phyloP scores from a whole-genome alignment of 1,284 basidiomycete species.

The Somion occarium region DNA sequence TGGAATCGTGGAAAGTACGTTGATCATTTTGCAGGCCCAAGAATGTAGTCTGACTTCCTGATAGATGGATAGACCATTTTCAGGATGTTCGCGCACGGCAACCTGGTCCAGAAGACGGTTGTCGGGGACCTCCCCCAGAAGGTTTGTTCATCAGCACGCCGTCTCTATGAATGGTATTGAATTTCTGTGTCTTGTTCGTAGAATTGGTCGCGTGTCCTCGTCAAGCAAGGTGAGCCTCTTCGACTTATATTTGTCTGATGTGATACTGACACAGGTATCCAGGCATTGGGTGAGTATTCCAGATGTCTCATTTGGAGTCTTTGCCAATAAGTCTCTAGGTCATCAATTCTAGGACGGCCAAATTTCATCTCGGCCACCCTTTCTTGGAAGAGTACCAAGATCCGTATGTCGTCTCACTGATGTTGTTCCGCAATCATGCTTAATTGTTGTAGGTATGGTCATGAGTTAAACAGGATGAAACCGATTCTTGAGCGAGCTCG shows the following conservation, averaged over 20 bases:
- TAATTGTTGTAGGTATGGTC: slow-evolving; percentile 40
- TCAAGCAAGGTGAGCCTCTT: slow-evolving; percentile 44
- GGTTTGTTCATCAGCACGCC: slow-evolving; percentile 31
- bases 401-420: slow-evolving; percentile 39
- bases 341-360: slow-evolving; percentile 57
- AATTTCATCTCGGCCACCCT: slow-evolving; percentile 53
- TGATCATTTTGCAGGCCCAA: background rate
- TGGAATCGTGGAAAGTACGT: slow-evolving; percentile 68
- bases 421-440: background rate
- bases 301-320: background rate
- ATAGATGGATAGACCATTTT: slow-evolving; percentile 65
- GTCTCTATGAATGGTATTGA: background rate
- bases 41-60: background rate
- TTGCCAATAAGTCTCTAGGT: slow-evolving; percentile 33
- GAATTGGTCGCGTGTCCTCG: slow-evolving; percentile 73
- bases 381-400: slow-evolving; percentile 58
- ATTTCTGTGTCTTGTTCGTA: slow-evolving; percentile 20
- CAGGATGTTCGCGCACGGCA: slow-evolving; percentile 48
- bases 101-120: slow-evolving; percentile 62
- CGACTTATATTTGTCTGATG: slow-evolving; percentile 1
- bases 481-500: slow-evolving; percentile 46
- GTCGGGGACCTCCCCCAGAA: slow-evolving; percentile 54
- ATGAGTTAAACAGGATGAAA: slow-evolving; percentile 48
- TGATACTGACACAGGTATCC: slow-evolving; percentile 11
- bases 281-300: slow-evolving; percentile 57